Evolutionary conservation across 345 rosid genomes (phyloP).

Genomic region (Corchorus capsularis): DNA sequence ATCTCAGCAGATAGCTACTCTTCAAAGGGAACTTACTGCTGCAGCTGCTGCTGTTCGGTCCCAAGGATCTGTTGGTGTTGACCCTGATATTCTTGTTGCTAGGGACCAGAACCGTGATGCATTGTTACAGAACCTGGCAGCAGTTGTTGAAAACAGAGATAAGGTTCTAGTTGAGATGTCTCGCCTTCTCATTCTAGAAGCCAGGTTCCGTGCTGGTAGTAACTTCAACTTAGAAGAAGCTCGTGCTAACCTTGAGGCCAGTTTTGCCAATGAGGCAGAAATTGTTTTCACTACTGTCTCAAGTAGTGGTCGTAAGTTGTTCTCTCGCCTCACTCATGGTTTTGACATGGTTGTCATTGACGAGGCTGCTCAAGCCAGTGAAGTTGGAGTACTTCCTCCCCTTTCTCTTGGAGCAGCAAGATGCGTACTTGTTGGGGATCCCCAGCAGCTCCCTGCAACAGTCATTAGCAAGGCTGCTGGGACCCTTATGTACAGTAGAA

Average conservation of each 20-base stretch:
- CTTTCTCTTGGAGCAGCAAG: constrained; percentile 95
- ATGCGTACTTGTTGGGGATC: constrained; percentile 99
- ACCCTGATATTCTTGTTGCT: constrained; percentile 88
- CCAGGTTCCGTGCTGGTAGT: constrained; percentile 72
- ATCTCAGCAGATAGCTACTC: constrained; percentile 75
- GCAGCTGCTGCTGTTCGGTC: constrained; percentile 79
- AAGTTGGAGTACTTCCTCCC: constrained; percentile 94
- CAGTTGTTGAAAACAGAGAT: constrained; percentile 91
- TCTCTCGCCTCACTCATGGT: constrained; percentile 97
- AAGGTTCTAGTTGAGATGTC: constrained; percentile 98
- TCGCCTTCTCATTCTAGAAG: constrained; percentile 86
- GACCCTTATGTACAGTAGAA: constrained; percentile 88
- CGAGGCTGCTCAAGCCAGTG: constrained; percentile 99
- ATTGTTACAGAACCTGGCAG: constrained; percentile 89
- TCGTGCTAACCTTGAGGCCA: constrained; percentile 94
- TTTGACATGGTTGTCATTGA: constrained; percentile 99
- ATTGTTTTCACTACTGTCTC: constrained; percentile 99
- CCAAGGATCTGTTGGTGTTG: constrained; percentile 98
- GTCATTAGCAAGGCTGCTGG: constrained; percentile 99
- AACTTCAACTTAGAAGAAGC: constrained; percentile 96
- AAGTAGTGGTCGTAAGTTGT: constrained; percentile 96
- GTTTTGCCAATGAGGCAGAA: constrained; percentile 99
- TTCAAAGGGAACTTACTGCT: constrained; percentile 73
- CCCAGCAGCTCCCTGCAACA: constrained; percentile 99
- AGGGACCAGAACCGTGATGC: constrained; percentile 90